These are phyloP conservation scores for Vitis hybrid DNA, from an alignment of 177 flowering plant genomes.

Conservation along the genomic window DNA sequence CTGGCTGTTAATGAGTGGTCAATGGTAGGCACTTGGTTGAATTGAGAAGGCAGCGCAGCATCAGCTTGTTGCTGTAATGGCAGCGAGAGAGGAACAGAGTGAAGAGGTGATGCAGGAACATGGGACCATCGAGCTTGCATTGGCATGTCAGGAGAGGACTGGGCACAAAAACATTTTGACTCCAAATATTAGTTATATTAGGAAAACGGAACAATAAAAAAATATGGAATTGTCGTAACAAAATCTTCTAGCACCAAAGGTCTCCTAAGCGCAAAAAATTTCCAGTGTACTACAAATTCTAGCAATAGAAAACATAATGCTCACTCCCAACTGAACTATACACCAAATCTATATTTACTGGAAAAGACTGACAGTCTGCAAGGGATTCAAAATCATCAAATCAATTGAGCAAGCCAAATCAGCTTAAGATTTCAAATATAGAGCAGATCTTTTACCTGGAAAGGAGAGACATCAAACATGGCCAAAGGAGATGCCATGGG, in stretches of 20 bases:
- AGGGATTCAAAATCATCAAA: no score
- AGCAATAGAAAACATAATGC: no score
- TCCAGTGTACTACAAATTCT: no score
- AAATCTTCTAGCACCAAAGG: no score
- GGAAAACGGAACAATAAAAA: neutral
- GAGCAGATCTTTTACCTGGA: slow-evolving; percentile 57
- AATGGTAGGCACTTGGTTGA: slow-evolving; percentile 40
- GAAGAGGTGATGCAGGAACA: slow-evolving; percentile 59
- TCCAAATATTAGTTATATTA: neutral
- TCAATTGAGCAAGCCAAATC: neutral
- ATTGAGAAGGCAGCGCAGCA: slow-evolving; percentile 39
- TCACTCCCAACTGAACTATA: no score
- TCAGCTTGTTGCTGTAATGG: slow-evolving; percentile 62
- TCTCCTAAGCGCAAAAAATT: no score
- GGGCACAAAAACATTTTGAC: slow-evolving; percentile 13
- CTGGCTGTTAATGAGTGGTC: slow-evolving; percentile 46
- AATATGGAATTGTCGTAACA: neutral
- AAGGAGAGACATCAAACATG: slow-evolving; percentile 89
- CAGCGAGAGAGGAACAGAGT: slow-evolving; percentile 51
- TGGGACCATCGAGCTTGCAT: slow-evolving; percentile 74
- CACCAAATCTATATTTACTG: no score
- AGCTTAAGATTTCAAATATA: neutral
- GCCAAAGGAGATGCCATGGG: slow-evolving; percentile 78
- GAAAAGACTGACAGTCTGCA: no score
- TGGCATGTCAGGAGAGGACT: slow-evolving; percentile 68